Base-by-base conservation (phyloP, 371 early-diverging fungal species). In the Syncephalastrum contaminatum region DNA sequence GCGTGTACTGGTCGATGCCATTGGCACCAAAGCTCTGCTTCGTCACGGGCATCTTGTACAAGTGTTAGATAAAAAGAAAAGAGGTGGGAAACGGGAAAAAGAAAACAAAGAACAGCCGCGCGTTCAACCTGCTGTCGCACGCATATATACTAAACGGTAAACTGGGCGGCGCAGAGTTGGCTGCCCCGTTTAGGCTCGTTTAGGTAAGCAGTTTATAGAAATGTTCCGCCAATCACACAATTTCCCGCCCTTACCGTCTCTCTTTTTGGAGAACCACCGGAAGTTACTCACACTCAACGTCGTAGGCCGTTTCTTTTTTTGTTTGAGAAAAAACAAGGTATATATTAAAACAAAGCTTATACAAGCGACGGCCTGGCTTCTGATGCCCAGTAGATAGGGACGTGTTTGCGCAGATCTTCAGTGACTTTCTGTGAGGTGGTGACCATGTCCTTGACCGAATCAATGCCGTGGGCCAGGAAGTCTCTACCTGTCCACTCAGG, bases 1-100 rank as follows among this genome's bases (percentile, higher is more conserved):
- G 55, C 8, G 75, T 74, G 46, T 80, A 80, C 60, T 76, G 74
- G 27, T 72, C 73, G 40, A 80, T 54, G 22, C 63, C 71, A 19
- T 39, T 45, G 13, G 54, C 51, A 43, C 68, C 49, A 22, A 78
- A 51, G 39, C 22, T 55, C 15, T 62, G 50, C 43, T 71, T 64
- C 5, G 58, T 56, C 24, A 71, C 67, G 52, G 72, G 62, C 72
- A 71, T 71, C 27, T 10, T 42, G 42, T 21, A 25, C 16, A 59
- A 56, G 18, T 44, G 46, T 24, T 50, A 10, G 43, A 48, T 40
- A 54, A 44, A 58, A 21, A 51, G 36, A 27, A 30, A 21, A 47
- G 41, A 51, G 36, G 55, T 43, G 41, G 7, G 25, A 49, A 47
- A 30, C 44, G 53, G 44, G 46, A 49, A 22, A 47, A 27, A 27